These are phyloP conservation scores for Lipomyces starkeyi DNA, from an alignment of 805 yeast genomes.

Conservation along the genomic window DNA sequence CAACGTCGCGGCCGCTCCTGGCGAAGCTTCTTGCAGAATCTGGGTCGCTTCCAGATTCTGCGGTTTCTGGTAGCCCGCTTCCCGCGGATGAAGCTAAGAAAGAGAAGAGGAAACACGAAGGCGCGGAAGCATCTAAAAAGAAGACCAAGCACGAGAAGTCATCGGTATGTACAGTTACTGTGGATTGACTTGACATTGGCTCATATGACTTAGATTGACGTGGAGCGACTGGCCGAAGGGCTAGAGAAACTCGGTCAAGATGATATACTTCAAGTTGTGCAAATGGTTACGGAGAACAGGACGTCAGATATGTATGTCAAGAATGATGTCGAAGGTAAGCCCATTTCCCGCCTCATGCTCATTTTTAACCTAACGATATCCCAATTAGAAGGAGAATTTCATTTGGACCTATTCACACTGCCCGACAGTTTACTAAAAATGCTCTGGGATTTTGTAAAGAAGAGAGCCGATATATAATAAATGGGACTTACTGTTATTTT, in stretches of 20 bases:
- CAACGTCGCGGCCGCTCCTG: slow-evolving; percentile 74
- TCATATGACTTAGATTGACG: slow-evolving; percentile 58
- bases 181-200: slow-evolving; percentile 8
- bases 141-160: slow-evolving; percentile 56
- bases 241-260: slow-evolving; percentile 88
- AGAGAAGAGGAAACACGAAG: slow-evolving; percentile 50
- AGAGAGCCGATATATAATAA: slow-evolving; percentile 23
- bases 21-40: slow-evolving; percentile 75
- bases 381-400: slow-evolving; percentile 81
- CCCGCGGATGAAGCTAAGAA: slow-evolving; percentile 41
- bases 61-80: slow-evolving; percentile 24
- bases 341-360: not conserved
- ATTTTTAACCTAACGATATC: not conserved
- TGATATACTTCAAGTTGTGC: slow-evolving; percentile 91
- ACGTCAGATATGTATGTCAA: slow-evolving; percentile 95
- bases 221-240: slow-evolving; percentile 89
- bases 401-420: slow-evolving; percentile 90
- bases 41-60: slow-evolving; percentile 74
- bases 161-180: slow-evolving; percentile 27
- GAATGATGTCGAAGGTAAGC: slow-evolving; percentile 76
- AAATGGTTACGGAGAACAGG: slow-evolving; percentile 95
- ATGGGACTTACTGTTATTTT: not conserved
- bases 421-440: slow-evolving; percentile 91
- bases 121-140: slow-evolving; percentile 43
- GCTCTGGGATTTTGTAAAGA: slow-evolving; percentile 89